Base-by-base conservation (phyloP, 371 early-diverging fungal genomes). In the Gilbertella persicaria region DNA sequence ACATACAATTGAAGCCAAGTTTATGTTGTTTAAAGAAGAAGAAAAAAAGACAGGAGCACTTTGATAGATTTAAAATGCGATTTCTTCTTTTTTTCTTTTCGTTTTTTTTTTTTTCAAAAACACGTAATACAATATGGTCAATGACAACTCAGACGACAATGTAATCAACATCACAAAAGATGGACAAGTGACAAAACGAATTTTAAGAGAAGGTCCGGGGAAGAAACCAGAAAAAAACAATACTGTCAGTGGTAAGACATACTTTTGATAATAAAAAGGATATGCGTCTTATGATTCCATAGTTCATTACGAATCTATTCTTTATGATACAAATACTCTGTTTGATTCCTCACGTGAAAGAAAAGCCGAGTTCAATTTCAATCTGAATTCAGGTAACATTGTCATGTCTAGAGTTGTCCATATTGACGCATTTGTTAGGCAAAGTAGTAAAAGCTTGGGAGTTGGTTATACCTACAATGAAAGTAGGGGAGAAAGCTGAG, bases 381-480 rank as follows among this genome's bases (percentile, higher is more conserved):
- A 21, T 33, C 38, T 60, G 6, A 50, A 54, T 29, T 29, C 44
- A 8, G 39, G 60, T 49, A 53, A 50, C 5, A 14, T 16, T 9
- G 14, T 2, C 20, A 5, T 40, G 12, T 19, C 29, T n/a, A 10
- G 19, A 41, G 19, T 17, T 21, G 7, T 17, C 17, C n/a, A 20
- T 17, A 33, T 25, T 35, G 6, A 13, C 21, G 3, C n/a, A 14
- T 33, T 2, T 10, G 25, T 10, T 44, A 78, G 79, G 66, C n/a
- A 60, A 80, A 53, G 81, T 85, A 2, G 76, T 85, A 45, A 52
- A 78, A 43, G 82, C 78, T 44, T 82, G 81, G 81, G 85, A 85
- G 38, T 43, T 75, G n/a, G 82, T 73, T 45, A 71, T 84, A 47
- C 75, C 74, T 19, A 80, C 79, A 24, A 85, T 85, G 83, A 67